Base-by-base conservation (phyloP, 2,329 filamentous ascomycete genomes). In the Akanthomyces uredinophilus region DNA sequence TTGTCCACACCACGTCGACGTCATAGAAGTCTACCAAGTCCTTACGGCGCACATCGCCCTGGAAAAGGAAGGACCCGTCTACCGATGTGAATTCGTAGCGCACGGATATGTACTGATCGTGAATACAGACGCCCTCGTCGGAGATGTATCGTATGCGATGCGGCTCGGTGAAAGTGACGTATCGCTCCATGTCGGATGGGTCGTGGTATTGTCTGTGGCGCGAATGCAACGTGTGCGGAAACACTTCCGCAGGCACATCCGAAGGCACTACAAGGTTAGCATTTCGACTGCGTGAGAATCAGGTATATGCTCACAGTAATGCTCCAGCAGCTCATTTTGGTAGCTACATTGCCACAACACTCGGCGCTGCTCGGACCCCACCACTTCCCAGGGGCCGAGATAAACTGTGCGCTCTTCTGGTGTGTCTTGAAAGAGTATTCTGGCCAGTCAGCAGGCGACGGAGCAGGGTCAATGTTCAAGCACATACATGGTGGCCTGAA, bases 291-390 rank as follows among this genome's bases (percentile, higher is more conserved):
- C 46, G 47, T 47, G 57, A 37, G 13, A 49, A 43, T 22, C 32
- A 52, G 16, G 22, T 64, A 37, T 10, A 37, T 55, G 72, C 77
- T 64, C 74, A 82, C 80, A 71, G 64, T 77, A 82, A 66, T 83
- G 81, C 66, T 83, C 81, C 37, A 83, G 74, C 29, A 78, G 72
- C 70, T 83, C 81, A 68, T 78, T 77, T 66, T 79, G 76, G 66
- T 83, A 83, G 66, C 79, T 81, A 64, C 81, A 80, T 66, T 80
- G 79, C 81, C 81, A 83, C 44, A 80, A 69, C n/a, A 83, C 73
- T 46, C 79, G 78, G 55, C 79, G 79, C 37, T 77, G 75, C 63
- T 79, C 78, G 44, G 75, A 75, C 47, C 77, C 77, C 44, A 80
- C 72, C 41, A 82, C 74, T 67, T 82, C 79, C 80, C 80, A 83